A percentile compares a stretch with the other conserved stretches of the same genome.
These are phyloP conservation scores for Noccaea bulbosa DNA, from an alignment of 345 rosid species.

Conservation along the genomic window DNA sequence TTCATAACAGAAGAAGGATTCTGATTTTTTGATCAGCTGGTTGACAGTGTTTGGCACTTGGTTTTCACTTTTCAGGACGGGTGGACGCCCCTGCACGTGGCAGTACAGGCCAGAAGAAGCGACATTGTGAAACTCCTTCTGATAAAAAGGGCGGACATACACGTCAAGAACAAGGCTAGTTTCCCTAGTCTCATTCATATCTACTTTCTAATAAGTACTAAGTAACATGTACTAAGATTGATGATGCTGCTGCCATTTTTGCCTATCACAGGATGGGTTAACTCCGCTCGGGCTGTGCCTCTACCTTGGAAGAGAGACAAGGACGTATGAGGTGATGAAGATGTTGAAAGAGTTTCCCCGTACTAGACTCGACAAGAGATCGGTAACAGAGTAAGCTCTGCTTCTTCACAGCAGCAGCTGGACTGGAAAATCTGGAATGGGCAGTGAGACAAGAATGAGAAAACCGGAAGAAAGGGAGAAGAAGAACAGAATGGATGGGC, in stretches of 20 bases:
- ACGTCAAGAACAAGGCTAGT: constrained; percentile 60
- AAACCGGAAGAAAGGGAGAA: neutral
- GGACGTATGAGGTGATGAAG: constrained; percentile 75
- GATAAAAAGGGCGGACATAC: constrained; percentile 75
- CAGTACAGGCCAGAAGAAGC: constrained; percentile 82
- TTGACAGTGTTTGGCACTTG: constrained; percentile 25
- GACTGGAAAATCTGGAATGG: neutral
- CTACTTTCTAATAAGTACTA: neutral
- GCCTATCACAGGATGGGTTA: constrained; percentile 67
- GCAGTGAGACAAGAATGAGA: constrained; percentile 1
- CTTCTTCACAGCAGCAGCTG: constrained; percentile 7
- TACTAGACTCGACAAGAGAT: constrained; percentile 38
- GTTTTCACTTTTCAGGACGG: constrained; percentile 79
- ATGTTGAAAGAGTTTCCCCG: constrained; percentile 70
- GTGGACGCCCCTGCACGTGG: constrained; percentile 95
- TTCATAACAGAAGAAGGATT: neutral
- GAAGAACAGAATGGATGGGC: neutral
- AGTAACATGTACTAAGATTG: neutral
- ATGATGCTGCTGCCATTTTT: neutral
- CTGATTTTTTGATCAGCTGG: constrained; percentile 15
- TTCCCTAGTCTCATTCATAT: neutral
- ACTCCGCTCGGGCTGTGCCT: constrained; percentile 88
- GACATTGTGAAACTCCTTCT: constrained; percentile 79
- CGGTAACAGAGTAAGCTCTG: constrained; percentile 20
- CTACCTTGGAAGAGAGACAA: constrained; percentile 58